Base-by-base conservation (phyloP, 371 early-diverging fungal genomes). In the Actinomortierella wolfii region DNA sequence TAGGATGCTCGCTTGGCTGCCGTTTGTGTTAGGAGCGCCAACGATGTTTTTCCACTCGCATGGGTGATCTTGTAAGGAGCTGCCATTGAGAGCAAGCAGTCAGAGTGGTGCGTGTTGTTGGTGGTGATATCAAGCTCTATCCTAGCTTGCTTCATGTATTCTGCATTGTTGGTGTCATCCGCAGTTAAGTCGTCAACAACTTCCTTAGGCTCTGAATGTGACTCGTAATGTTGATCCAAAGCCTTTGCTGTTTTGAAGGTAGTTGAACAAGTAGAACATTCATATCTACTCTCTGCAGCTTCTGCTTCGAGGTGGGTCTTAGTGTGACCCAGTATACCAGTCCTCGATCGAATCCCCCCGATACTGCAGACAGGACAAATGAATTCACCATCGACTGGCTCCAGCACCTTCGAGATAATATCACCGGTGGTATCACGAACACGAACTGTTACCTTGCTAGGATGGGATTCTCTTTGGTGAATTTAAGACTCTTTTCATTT, bases 21-120 rank as follows among this genome's bases (percentile, higher is more conserved):
- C 44, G 2, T 13, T 6, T 44, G 44, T 2, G 44, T 44, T 20
- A 44, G 44, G 44, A 44, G 44, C 13, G 44, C 44, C 13, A 44
- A 44, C 20, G 44, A 44, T 3, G 44, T 44, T 44, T 15, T 20
- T 44, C 44, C 44, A 44, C 44, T 44, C 20, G 44, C 44, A 44
- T 44, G 44, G 13, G 44, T 44, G 13, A 44, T 20, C 44, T 44
- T 44, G 44, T 4, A 44, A 44, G 44, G 44, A 44, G 13, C 44
- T 44, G 44, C 44, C 44, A 44, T 44, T 15, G 44, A 44, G 44
- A 44, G 13, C 44, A 44, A 44, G 20, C 44, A 44, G 44, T 44
- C 13, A 20, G 44, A 44, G 44, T 44, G 44, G 44, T 44, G 44
- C 13, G 44, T 13, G 20, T 44, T 44, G 15, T 44, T 44, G 44